phyloP scores from a whole-genome alignment of 163 green algal species.

The Scenedesmus sp. region DNA sequence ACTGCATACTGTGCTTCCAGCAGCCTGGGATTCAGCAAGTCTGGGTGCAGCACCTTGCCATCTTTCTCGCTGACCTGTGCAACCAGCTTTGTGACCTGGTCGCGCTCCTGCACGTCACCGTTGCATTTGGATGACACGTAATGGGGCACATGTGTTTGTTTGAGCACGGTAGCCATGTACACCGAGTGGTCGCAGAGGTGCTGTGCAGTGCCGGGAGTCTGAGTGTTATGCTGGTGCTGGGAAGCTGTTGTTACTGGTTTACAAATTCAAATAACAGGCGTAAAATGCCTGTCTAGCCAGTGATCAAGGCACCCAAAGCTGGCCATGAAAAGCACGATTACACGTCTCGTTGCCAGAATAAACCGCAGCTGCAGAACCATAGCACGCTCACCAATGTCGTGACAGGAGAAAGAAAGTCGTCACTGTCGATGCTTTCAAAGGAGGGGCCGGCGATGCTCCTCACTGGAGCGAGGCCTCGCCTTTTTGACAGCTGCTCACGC shows the following conservation, averaged over 20 bases:
- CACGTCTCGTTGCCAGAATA: neutral
- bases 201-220: neutral
- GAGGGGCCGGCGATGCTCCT: neutral
- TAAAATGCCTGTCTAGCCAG: neutral
- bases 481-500: neutral
- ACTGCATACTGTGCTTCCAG: slow-evolving; percentile 91
- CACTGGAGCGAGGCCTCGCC: neutral
- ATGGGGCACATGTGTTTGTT: neutral
- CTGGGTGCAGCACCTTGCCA: slow-evolving; percentile 83
- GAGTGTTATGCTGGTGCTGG: neutral
- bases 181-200: neutral
- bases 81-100: neutral
- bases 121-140: neutral
- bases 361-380: slow-evolving; percentile 6
- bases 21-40: slow-evolving; percentile 86
- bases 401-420: slow-evolving; percentile 15
- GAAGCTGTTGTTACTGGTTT: neutral
- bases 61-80: slow-evolving; percentile 62
- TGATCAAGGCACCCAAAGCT: neutral
- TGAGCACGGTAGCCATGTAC: neutral
- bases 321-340: neutral
- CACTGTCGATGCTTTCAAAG: slow-evolving; percentile 43
- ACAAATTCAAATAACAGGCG: neutral
- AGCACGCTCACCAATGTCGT: neutral
- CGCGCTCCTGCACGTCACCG: slow-evolving; percentile 1